These are phyloP conservation scores for Calonectria pteridis DNA, from an alignment of 2,329 filamentous ascomycete genomes.

Conservation along the genomic window DNA sequence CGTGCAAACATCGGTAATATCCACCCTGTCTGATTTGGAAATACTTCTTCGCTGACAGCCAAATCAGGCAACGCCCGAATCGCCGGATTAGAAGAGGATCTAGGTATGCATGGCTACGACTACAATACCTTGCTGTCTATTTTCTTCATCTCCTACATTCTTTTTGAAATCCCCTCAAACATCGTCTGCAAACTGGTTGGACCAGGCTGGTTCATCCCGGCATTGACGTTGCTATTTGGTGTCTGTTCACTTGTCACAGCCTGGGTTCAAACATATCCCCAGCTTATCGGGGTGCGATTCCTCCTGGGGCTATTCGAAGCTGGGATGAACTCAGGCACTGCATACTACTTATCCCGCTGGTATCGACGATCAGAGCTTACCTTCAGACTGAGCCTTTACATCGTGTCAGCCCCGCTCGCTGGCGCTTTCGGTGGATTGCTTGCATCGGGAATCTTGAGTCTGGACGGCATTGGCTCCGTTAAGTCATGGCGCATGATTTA, in stretches of 20 bases:
- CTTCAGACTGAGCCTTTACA: slow-evolving; percentile 71
- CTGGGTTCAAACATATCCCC: slow-evolving; percentile 64
- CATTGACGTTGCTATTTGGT: slow-evolving; percentile 67
- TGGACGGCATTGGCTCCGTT: slow-evolving; percentile 66
- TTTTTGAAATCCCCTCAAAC: slow-evolving; percentile 73
- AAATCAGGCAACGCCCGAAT: slow-evolving; percentile 59
- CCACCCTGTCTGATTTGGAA: background rate
- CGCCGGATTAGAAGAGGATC: slow-evolving; percentile 67
- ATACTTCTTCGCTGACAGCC: background rate
- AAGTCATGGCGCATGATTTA: slow-evolving; percentile 77
- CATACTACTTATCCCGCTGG: slow-evolving; percentile 73
- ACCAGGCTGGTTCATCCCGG: slow-evolving; percentile 72
- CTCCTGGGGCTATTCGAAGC: slow-evolving; percentile 71
- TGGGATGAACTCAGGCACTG: slow-evolving; percentile 72
- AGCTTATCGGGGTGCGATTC: slow-evolving; percentile 66
- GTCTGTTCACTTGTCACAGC: slow-evolving; percentile 68
- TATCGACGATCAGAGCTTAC: slow-evolving; percentile 71
- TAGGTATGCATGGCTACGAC: slow-evolving; percentile 66
- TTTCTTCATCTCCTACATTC: slow-evolving; percentile 74
- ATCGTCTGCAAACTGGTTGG: slow-evolving; percentile 72
- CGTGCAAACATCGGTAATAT: slow-evolving; percentile 73
- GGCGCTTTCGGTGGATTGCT: slow-evolving; percentile 75
- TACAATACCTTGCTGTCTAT: slow-evolving; percentile 71
- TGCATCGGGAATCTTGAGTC: slow-evolving; percentile 68
- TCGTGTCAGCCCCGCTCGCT: slow-evolving; percentile 73